Evolutionary conservation across 164 flowering plant genomes (phyloP).

Genomic region (Stephania cephalantha): DNA sequence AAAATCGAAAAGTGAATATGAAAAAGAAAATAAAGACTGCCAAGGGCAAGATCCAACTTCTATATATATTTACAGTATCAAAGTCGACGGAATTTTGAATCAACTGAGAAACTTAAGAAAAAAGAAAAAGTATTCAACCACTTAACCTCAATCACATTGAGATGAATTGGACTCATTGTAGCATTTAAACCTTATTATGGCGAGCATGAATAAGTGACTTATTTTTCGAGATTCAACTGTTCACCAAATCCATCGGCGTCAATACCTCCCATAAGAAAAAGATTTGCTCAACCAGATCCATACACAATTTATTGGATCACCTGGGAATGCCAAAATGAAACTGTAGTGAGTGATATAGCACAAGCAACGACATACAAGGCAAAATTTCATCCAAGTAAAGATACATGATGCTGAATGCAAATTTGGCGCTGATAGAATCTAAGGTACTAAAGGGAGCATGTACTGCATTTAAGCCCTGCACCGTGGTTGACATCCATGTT

Average conservation of each 20-base stretch:
- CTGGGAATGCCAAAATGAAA: neutral
- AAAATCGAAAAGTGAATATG: neutral
- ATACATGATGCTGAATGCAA: neutral
- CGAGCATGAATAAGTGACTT: neutral
- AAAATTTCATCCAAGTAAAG: neutral
- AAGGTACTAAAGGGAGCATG: neutral
- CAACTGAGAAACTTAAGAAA: neutral
- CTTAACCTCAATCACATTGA: neutral
- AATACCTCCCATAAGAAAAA: neutral
- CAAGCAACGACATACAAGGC: neutral
- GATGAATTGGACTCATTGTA: neutral
- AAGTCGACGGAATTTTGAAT: neutral
- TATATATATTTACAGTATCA: neutral
- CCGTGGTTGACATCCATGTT: neutral
- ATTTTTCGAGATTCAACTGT: neutral
- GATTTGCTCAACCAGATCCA: neutral
- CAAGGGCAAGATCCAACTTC: neutral
- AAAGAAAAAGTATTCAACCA: neutral
- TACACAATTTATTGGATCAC: neutral
- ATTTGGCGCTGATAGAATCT: neutral
- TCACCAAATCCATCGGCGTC: neutral
- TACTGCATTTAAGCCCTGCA: neutral
- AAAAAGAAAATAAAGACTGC: neutral
- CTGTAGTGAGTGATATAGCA: neutral
- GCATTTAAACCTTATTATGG: neutral